Base-by-base conservation (phyloP, 345 rosid species). In the Nephelium lappaceum region DNA sequence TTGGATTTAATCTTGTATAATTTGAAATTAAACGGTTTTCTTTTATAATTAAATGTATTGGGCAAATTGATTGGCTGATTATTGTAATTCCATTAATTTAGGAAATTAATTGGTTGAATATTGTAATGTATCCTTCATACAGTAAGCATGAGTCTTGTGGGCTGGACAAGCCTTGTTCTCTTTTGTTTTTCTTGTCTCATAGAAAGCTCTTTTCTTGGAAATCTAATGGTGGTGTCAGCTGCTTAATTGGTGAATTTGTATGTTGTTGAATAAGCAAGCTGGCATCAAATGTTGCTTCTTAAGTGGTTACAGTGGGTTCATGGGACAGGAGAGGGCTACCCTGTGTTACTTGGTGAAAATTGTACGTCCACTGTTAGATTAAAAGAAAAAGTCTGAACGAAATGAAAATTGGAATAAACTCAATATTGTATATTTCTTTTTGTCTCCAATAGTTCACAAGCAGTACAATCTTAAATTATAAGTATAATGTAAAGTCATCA, bases 221-320 rank as follows among this genome's bases (percentile, higher is more conserved):
- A 47, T 74, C 18, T 3, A 4, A 41, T 31, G 41, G 21, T 14
- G 47, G 45, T 47, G 10, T 47, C 31, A 19, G 36, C 47, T 64
- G 6, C 78, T 64, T 64, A n/a, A 21, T 75, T 25, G 60, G 8
- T 27, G 58, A 72, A 38, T 62, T 11, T 31, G 57, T 72, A 19
- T 18, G n/a, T 72, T 43, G 42, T 53, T 55, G 47, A 14, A 19
- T n/a, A 60, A 38, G 8, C 18, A 8, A 72, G 76, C 49, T 57
- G 27, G 5, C 65, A 72, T 11, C 10, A 21, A 53, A n/a, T 55
- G 77, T 21, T 58, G 19, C 51, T 39, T 19, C 38, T 21, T 14
- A 47, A 5, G 21, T 42, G 69, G 45, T 8, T 18, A 45, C 15
- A 58, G 7, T 64, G 25, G 45, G 58, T 63, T 63, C 45, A 12